phyloP scores from a whole-genome alignment of 1,139 yeast genomes.

The Nadsonia starkeyi-henricii region DNA sequence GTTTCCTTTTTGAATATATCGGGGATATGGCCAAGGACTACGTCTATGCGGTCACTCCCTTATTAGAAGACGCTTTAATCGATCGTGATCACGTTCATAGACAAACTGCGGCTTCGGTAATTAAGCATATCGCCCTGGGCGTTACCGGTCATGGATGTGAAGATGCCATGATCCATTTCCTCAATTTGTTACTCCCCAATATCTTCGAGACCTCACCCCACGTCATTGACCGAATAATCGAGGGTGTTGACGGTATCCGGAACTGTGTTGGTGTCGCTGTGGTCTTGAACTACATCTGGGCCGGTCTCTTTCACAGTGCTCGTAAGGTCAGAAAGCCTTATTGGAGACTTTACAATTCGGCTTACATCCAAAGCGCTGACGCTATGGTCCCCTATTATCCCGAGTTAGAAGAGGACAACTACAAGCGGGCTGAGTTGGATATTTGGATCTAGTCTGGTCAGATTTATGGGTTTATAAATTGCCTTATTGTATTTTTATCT shows the following conservation, averaged over 20 bases:
- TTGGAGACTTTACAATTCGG: slow-evolving; percentile 71
- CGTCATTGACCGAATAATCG: slow-evolving; percentile 70
- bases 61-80: slow-evolving; percentile 79
- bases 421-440: slow-evolving; percentile 28
- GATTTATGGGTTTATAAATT: background rate
- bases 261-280: slow-evolving; percentile 65
- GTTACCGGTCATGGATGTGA: slow-evolving; percentile 65
- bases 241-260: slow-evolving; percentile 65
- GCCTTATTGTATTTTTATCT: background rate
- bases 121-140: slow-evolving; percentile 68
- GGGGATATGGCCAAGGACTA: slow-evolving; percentile 76
- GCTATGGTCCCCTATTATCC: slow-evolving; percentile 80
- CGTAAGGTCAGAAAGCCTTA: slow-evolving; percentile 69
- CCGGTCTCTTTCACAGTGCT: slow-evolving; percentile 90
- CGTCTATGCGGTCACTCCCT: slow-evolving; percentile 64
- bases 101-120: slow-evolving; percentile 88
- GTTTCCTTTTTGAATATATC: slow-evolving; percentile 89
- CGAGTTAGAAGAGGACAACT: slow-evolving; percentile 27
- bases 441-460: slow-evolving; percentile 21
- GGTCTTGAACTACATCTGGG: slow-evolving; percentile 65
- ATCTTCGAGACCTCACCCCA: slow-evolving; percentile 91
- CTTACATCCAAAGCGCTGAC: slow-evolving; percentile 64
- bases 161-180: slow-evolving; percentile 59
- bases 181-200: slow-evolving; percentile 71
- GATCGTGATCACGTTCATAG: slow-evolving; percentile 89